These are phyloP conservation scores for Leccinum griseonigrum DNA, from an alignment of 1,284 basidiomycete genomes.

Conservation along the genomic window DNA sequence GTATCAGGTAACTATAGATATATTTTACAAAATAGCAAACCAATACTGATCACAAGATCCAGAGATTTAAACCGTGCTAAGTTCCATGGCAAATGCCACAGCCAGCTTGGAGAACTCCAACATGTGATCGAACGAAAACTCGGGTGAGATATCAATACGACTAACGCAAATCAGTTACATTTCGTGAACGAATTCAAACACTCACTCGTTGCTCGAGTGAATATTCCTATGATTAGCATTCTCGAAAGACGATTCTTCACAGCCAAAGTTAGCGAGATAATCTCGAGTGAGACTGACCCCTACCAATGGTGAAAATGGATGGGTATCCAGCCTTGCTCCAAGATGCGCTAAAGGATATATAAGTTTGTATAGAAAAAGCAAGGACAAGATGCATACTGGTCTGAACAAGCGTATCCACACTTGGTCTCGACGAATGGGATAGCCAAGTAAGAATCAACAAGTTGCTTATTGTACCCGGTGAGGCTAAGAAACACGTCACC, in stretches of 20 bases:
- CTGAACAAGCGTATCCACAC: constrained; percentile 95
- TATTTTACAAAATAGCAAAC: constrained; percentile 1
- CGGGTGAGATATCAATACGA: constrained; percentile 78
- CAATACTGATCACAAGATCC: background rate
- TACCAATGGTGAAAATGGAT: constrained; percentile 81
- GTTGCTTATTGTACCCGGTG: constrained; percentile 76
- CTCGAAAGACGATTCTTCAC: constrained; percentile 65
- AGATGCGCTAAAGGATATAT: constrained; percentile 55
- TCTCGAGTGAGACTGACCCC: constrained; percentile 26
- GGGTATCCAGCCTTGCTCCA: constrained; percentile 87
- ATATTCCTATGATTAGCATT: constrained; percentile 77
- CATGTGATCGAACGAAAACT: constrained; percentile 86
- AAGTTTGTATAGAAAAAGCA: constrained; percentile 27
- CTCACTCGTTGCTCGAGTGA: constrained; percentile 78
- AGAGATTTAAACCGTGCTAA: constrained; percentile 45
- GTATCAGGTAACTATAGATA: background rate
- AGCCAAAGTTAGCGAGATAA: constrained; percentile 8
- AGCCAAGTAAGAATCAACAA: constrained; percentile 76
- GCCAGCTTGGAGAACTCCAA: constrained; percentile 89
- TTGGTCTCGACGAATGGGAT: constrained; percentile 79
- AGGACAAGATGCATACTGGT: constrained; percentile 57
- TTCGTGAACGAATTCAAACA: constrained; percentile 14
- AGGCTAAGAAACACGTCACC: constrained; percentile 43
- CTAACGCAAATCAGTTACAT: constrained; percentile 38
- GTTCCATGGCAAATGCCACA: constrained; percentile 80